phyloP scores from a whole-genome alignment of 1,139 yeast genomes.

The Yamadazyma diospyri region DNA sequence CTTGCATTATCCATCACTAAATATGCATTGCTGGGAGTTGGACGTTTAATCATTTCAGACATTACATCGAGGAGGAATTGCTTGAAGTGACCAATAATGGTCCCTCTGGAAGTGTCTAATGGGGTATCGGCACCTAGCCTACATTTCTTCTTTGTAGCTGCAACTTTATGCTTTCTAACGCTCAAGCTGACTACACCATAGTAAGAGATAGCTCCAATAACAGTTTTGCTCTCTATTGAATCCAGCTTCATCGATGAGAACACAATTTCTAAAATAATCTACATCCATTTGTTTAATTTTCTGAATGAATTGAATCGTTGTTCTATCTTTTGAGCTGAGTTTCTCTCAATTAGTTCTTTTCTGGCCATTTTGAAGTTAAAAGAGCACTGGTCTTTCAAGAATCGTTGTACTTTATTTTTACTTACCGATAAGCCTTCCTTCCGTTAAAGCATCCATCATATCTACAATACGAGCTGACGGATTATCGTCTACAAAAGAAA shows the following conservation, averaged over 20 bases:
- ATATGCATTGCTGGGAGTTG: constrained; percentile 7
- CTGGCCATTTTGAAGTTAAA: constrained; percentile 7
- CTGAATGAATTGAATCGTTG: constrained; percentile 8
- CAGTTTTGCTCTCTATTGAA: constrained; percentile 10
- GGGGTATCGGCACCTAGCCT: too few relatives aligned
- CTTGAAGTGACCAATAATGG: too few relatives aligned
- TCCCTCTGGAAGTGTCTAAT: too few relatives aligned
- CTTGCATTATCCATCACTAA: constrained; percentile 10
- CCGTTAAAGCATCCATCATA: constrained; percentile 9
- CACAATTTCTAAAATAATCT: too few relatives aligned
- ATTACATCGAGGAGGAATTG: too few relatives aligned
- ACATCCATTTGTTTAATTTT: too few relatives aligned
- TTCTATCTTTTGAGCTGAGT: constrained; percentile 7
- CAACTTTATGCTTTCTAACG: too few relatives aligned
- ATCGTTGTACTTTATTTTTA: constrained; percentile 6
- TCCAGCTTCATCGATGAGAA: too few relatives aligned
- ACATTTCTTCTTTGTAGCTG: too few relatives aligned
- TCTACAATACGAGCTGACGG: constrained; percentile 11
- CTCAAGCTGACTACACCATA: constrained; percentile 10
- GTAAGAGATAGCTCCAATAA: constrained; percentile 12
- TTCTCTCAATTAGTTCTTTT: constrained; percentile 7
- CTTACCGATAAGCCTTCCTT: constrained; percentile 7
- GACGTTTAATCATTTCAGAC: too few relatives aligned
- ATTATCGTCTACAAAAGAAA: constrained; percentile 8
- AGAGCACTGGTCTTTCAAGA: constrained; percentile 9